These are phyloP conservation scores for Podospora pseudoanserina DNA, from an alignment of 495 filamentous ascomycete genomes.

Conservation along the genomic window DNA sequence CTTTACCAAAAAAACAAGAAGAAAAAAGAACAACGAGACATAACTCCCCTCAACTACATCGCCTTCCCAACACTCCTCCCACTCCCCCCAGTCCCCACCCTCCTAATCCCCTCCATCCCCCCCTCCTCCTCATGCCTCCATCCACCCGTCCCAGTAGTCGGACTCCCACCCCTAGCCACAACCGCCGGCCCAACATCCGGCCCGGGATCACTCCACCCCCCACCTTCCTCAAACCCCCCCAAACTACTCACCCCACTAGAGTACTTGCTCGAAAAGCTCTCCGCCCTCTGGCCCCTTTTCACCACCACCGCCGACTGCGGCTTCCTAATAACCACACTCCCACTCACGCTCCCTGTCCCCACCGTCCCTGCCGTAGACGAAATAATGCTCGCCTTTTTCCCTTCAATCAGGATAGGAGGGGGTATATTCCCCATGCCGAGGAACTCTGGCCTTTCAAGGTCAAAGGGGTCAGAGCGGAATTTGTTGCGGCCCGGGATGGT, in stretches of 20 bases:
- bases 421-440: slow-evolving; percentile 28
- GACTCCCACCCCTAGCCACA: neutral
- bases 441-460: slow-evolving; percentile 56
- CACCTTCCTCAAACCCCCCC: slow-evolving; percentile 12
- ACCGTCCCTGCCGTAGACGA: slow-evolving; percentile 22
- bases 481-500: slow-evolving; percentile 36
- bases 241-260: slow-evolving; percentile 39
- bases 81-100: slow-evolving; percentile 28
- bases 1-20: neutral
- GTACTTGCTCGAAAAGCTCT: slow-evolving; percentile 46
- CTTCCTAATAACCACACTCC: slow-evolving; percentile 3
- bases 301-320: slow-evolving; percentile 11
- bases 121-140: neutral
- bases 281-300: slow-evolving; percentile 22
- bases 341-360: slow-evolving; percentile 16
- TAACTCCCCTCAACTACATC: slow-evolving; percentile 26
- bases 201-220: slow-evolving; percentile 51
- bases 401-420: slow-evolving; percentile 20
- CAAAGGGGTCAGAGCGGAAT: slow-evolving; percentile 64
- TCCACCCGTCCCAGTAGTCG: neutral
- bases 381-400: slow-evolving; percentile 21
- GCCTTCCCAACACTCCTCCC: slow-evolving; percentile 38
- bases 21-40: neutral
- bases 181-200: slow-evolving; percentile 47
- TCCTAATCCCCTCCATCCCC: slow-evolving; percentile 14